phyloP scores from a whole-genome alignment of 495 filamentous ascomycete genomes.

The Penicillium paradoxum region DNA sequence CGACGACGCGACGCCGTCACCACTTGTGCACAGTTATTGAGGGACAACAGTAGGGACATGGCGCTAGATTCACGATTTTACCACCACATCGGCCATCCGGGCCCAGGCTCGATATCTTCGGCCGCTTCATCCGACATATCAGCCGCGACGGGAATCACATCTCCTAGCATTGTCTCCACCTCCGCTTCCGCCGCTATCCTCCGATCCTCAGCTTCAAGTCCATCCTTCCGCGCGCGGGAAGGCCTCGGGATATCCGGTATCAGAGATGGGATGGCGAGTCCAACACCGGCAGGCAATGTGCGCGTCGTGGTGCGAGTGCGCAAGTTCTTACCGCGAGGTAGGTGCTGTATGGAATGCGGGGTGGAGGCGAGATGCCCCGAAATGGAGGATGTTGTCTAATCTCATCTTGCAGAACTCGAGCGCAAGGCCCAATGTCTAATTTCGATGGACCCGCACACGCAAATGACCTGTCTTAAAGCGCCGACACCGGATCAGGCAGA shows the following conservation, averaged over 20 bases:
- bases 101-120: slow-evolving; percentile 46
- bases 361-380: not conserved
- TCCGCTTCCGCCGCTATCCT: slow-evolving; percentile 56
- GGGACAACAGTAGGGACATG: slow-evolving; percentile 47
- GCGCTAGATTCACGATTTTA: slow-evolving; percentile 55
- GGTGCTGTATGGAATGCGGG: slow-evolving; percentile 12
- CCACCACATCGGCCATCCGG: slow-evolving; percentile 40
- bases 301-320: slow-evolving; percentile 90
- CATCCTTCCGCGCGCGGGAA: slow-evolving; percentile 69
- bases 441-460: slow-evolving; percentile 77
- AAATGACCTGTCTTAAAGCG: slow-evolving; percentile 66
- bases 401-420: slow-evolving; percentile 59
- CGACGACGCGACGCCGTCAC: slow-evolving; percentile 45
- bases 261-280: slow-evolving; percentile 31
- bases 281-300: slow-evolving; percentile 71
- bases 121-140: slow-evolving; percentile 55
- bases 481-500: slow-evolving; percentile 60
- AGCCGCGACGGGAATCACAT: slow-evolving; percentile 50
- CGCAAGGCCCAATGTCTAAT: slow-evolving; percentile 79
- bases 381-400: not conserved
- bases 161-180: slow-evolving; percentile 45
- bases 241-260: slow-evolving; percentile 45
- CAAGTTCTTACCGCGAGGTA: slow-evolving; percentile 86
- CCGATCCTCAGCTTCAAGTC: slow-evolving; percentile 48
- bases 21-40: slow-evolving; percentile 45